Base-by-base conservation (phyloP, 768 basidiomycete species). In the Leccinum boreale region DNA sequence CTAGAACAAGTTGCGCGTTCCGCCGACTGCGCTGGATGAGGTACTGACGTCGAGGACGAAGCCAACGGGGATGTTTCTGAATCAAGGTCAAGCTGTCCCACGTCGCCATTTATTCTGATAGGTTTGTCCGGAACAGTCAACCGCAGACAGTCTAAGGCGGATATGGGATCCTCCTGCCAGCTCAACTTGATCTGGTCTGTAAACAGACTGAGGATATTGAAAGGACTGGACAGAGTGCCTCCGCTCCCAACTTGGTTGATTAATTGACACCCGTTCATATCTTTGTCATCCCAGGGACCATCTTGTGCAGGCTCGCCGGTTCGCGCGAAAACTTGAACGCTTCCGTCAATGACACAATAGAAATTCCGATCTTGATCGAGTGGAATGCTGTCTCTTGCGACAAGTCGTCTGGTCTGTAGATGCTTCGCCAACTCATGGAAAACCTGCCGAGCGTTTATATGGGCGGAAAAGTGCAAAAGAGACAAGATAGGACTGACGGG, bases 341-440 rank as follows among this genome's bases (percentile, higher is more conserved):
- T 89, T n/a, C 97, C 97, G 70, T 99, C 97, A 31, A 98, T 89
- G 33, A 99, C 96, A 70, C 94, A 98, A 73, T 98, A 98, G 74
- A 99, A 99, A 61, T 88, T 94, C 66, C 92, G 92, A 75, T 98
- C 91, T 67, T 90, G 83, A 63, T 94, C 90, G 4, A 98, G 81
- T 28, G 91, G 89, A 58, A 98, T 81, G 52, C 90, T 96, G 65
- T 99, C 97, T 4, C 97, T 96, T 5, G 97, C 97, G 52, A 97
- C 90, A 21, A 99, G 77, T n/a, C 95, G 79, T 60, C 94, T 83
- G 2, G 97, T 99, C 72, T 98, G 96, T 15, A 99, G 76, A 75
- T 99, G 94, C 53, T 97, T 82, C 1, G 94, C 94, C 50, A 99
- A 84, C 76, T 99, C 97, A 66, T 98, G 96, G 70, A 99, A 99